Evolutionary conservation across 106 monocot genomes (phyloP).

Genomic region (Dendrobium huoshanense): DNA sequence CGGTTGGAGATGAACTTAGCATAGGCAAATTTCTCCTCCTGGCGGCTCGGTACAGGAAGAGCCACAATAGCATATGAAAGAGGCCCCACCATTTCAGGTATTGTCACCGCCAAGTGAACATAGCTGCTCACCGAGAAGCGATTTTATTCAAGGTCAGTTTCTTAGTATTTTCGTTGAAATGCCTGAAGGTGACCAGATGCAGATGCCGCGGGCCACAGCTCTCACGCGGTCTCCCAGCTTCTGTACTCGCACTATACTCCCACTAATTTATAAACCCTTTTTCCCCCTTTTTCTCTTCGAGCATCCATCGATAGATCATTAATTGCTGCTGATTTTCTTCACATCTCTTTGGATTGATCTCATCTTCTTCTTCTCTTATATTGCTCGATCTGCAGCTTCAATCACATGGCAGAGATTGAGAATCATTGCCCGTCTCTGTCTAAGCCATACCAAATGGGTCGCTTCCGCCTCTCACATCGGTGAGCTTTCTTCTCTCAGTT

Average conservation of each 20-base stretch:
- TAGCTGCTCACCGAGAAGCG: too few species aligned
- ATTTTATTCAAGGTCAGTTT: too few species aligned
- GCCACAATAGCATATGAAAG: too few species aligned
- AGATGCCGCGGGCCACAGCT: too few species aligned
- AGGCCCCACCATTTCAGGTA: too few species aligned
- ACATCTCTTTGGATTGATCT: neutral
- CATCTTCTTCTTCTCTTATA: neutral
- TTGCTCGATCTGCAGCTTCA: neutral
- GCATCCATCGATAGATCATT: neutral
- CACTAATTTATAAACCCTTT: neutral
- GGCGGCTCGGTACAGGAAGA: too few species aligned
- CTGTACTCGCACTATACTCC: neutral
- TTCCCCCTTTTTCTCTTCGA: neutral
- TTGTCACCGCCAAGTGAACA: too few species aligned
- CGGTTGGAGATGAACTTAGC: too few species aligned
- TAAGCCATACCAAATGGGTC: constrained; percentile 54
- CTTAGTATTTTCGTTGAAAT: too few species aligned
- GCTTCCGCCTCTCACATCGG: constrained; percentile 59
- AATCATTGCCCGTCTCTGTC: constrained; percentile 33
- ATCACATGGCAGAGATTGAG: constrained; percentile 6
- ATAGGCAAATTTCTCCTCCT: too few species aligned
- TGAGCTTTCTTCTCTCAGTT: constrained; percentile 8
- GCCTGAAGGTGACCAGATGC: too few species aligned
- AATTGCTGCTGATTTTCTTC: neutral
- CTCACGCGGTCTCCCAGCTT: too few species aligned